Evolutionary conservation across 257 asterid species (phyloP).

Genomic region (Misopates orontium): DNA sequence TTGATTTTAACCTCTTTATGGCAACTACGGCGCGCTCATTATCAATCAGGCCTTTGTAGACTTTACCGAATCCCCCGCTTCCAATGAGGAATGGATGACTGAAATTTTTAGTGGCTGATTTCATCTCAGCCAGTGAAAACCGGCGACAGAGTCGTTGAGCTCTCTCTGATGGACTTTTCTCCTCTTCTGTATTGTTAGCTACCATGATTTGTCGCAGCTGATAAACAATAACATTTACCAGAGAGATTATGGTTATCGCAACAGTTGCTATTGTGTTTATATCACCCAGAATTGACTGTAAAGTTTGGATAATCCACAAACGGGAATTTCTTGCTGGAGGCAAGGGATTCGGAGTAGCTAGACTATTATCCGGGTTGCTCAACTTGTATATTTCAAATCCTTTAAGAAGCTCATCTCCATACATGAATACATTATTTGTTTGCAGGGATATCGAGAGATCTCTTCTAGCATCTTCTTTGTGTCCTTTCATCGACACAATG

Average conservation of each 20-base stretch:
- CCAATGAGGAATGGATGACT: constrained; percentile 39
- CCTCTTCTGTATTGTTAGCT: constrained; percentile 22
- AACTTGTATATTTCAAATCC: constrained; percentile 61
- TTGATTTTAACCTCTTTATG: constrained; percentile 40
- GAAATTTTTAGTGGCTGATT: constrained; percentile 41
- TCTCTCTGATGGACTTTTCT: constrained; percentile 24
- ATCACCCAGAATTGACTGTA: constrained; percentile 17
- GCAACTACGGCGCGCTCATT: constrained; percentile 38
- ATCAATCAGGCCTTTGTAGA: constrained; percentile 48
- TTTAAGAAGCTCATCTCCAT: constrained; percentile 33
- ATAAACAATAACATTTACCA: constrained; percentile 36
- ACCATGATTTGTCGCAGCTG: constrained; percentile 32
- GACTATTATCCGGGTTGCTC: constrained; percentile 58
- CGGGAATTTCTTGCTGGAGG: constrained; percentile 16
- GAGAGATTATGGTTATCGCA: constrained; percentile 24
- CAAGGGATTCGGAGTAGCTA: constrained; percentile 38
- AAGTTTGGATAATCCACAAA: constrained; percentile 5
- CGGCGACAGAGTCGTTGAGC: constrained; percentile 36
- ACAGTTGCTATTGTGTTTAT: constrained; percentile 35
- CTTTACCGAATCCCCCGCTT: constrained; percentile 56
- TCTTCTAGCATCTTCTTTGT: constrained; percentile 36
- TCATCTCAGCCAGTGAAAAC: constrained; percentile 50
- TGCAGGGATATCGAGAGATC: constrained; percentile 42
- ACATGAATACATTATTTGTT: constrained; percentile 26
- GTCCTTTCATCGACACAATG: constrained; percentile 46